Evolutionary conservation across 208 protist species (phyloP).

Genomic region (Acanthamoeba castellanii): DNA sequence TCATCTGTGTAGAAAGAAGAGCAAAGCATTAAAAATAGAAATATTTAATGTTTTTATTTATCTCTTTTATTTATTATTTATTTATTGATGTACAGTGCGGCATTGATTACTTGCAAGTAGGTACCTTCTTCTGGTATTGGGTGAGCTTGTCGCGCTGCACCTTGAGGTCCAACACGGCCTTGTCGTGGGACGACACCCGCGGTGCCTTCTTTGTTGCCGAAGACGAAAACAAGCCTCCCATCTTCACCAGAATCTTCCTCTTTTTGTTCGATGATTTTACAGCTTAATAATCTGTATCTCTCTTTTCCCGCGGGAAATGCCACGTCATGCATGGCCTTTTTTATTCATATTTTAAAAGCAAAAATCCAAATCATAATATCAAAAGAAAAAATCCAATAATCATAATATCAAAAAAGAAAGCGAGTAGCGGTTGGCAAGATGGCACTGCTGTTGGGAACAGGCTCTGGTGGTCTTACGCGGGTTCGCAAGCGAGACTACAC

Average conservation of each 20-base stretch:
- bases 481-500: constrained; percentile 9
- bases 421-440: not conserved
- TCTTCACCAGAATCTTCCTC: not conserved
- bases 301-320: too few species aligned
- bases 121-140: constrained; percentile 82
- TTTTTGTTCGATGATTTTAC: too few species aligned
- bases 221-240: constrained; percentile 75
- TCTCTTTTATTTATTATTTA: too few species aligned
- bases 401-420: too few species aligned
- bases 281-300: too few species aligned
- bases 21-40: not conserved
- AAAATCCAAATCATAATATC: too few species aligned
- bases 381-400: too few species aligned
- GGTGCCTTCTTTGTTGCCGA: constrained; percentile 28
- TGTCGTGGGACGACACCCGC: constrained; percentile 77
- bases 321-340: too few species aligned
- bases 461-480: not conserved
- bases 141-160: constrained; percentile 84
- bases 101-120: too few species aligned
- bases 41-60: not conserved
- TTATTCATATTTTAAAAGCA: too few species aligned
- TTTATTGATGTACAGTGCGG: too few species aligned
- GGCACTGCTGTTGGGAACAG: not conserved
- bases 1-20: constrained; percentile 76
- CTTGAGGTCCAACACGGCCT: constrained; percentile 84